Conservation (phyloP, 257 asterid species). For the Catharanthus roseus region DNA sequence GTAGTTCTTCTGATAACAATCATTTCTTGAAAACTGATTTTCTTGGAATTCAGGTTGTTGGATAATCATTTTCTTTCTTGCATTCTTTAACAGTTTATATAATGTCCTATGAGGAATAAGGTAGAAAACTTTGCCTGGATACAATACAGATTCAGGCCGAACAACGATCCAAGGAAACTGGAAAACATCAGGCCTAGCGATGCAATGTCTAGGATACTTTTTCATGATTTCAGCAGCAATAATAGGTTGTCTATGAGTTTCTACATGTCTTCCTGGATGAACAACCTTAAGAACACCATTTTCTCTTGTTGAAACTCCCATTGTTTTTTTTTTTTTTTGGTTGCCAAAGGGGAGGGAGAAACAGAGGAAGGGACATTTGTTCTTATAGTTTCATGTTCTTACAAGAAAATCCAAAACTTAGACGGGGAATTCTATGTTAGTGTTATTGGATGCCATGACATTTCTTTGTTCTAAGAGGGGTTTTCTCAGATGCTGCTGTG, state of each 20-base stretch:
- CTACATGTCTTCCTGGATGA: conserved; percentile 42
- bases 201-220: conserved; percentile 51
- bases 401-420: conserved; percentile 14
- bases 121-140: conserved; percentile 40
- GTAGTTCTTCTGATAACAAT: too few relatives aligned
- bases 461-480: conserved; percentile 13
- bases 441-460: conserved; percentile 3
- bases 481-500: not conserved
- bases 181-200: conserved; percentile 68
- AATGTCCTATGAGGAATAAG: conserved; percentile 29
- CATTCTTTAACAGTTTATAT: conserved; percentile 23
- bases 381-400: not conserved
- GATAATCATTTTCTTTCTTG: not conserved
- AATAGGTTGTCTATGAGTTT: conserved; percentile 37
- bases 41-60: conserved; percentile 12
- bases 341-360: conserved; percentile 14
- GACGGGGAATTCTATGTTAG: conserved; percentile 1
- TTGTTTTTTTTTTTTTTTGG: conserved; percentile 12
- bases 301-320: conserved; percentile 32
- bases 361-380: not conserved
- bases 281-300: conserved; percentile 46
- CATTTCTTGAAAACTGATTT: conserved; percentile 6
- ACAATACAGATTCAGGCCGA: conserved; percentile 43
- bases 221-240: conserved; percentile 46
- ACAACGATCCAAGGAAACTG: conserved; percentile 56